Evolutionary conservation across 345 rosid species (phyloP), one percentile per base, ranked within the genome.

Genomic region (Clausena lansium): DNA sequence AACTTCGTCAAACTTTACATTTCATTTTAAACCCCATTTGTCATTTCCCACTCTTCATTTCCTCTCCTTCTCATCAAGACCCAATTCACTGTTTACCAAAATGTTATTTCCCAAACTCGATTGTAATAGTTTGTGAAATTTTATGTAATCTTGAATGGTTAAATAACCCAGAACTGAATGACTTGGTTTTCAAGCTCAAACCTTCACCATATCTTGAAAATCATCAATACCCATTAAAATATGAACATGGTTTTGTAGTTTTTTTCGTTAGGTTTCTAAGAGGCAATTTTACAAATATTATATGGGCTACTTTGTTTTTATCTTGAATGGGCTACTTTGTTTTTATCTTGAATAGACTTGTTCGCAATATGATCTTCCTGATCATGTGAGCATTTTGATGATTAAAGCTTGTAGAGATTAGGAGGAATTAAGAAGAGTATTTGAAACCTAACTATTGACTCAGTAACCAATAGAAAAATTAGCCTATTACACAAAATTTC

Each of bases 331-430:
- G 70, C 75, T 82, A 87, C 74, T 85, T 75, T 32, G 59, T 79
- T 63, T 81, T 83, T 9, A 89, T 87, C 90, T 64, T 89, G 79
- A 80, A 86, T 27, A 81, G 90, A 83, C 89, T 91, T 33, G 79
- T 86, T 30, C 63, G 71, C 25, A 88, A 86, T 33, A 62, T 22
- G 82, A 58, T 77, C 84, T 85, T 3, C 89, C 88, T 28, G 92
- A 89, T 59, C 80, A 82, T 33, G 89, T 89, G 73, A 80, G 91
- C 84, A 87, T 91, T 62, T 62, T 89, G 81, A 87, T 87, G 90
- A 87, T 91, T 73, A 86, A 87, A 74, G 81, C 88, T 82, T 86
- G 87, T 81, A 69, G 88, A 71, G 77, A 76, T 35, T 86, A 78
- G 72, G 83, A 79, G 14, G 91, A 91, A 71, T 82, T 88, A 30